Conservation (phyloP, 306 rosid species). For the Luffa aegyptiaca region DNA sequence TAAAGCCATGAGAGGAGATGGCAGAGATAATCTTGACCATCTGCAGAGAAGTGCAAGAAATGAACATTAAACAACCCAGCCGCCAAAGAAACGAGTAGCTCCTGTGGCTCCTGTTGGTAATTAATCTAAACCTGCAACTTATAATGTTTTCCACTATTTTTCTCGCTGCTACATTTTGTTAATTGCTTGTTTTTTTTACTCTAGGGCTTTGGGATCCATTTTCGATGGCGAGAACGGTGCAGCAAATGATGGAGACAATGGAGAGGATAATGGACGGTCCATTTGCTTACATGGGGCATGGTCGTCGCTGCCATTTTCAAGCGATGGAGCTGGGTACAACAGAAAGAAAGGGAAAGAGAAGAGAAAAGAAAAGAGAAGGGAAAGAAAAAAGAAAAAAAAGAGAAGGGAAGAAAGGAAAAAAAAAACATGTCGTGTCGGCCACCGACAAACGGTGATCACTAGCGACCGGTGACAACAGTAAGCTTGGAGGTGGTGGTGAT, state of each 20-base stretch:
- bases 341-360: constrained; percentile 38
- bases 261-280: constrained; percentile 72
- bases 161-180: too few relatives aligned
- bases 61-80: constrained; percentile 20
- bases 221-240: constrained; percentile 61
- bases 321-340: constrained; percentile 30
- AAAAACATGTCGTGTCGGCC: too few relatives aligned
- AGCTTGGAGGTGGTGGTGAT: too few relatives aligned
- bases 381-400: too few relatives aligned
- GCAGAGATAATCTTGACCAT: constrained; percentile 41
- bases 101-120: constrained; percentile 44
- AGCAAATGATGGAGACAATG: constrained; percentile 79
- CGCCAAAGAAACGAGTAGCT: constrained; percentile 27
- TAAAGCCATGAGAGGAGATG: constrained; percentile 34
- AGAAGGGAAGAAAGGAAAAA: too few relatives aligned
- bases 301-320: constrained; percentile 22
- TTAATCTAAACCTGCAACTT: background rate
- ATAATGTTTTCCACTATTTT: too few relatives aligned
- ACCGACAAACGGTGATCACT: too few relatives aligned
- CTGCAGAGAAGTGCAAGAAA: constrained; percentile 23
- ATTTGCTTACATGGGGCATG: constrained; percentile 31
- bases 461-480: too few relatives aligned
- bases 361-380: too few relatives aligned
- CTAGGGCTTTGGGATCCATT: constrained; percentile 66
- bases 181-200: background rate